A percentile compares a stretch with the other conserved stretches of the same genome.
phyloP scores from a whole-genome alignment of 805 yeast species.

The Ogataea zsoltii region DNA sequence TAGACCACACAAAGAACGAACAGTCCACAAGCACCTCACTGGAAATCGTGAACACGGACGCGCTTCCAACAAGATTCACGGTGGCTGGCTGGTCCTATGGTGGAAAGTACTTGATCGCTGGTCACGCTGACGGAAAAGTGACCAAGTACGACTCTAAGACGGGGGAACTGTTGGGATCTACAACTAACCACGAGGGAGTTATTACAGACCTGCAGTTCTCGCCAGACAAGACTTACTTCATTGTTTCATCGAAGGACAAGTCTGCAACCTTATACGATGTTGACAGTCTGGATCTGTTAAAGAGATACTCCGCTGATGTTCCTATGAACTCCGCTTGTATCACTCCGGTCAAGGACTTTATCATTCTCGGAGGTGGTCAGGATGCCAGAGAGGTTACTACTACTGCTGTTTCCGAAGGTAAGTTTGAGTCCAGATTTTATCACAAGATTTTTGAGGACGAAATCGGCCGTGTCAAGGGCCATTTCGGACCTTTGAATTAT shows the following conservation, averaged over 20 bases:
- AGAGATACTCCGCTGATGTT: slow-evolving; percentile 81
- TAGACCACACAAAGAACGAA: slow-evolving; percentile 46
- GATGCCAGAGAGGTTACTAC: slow-evolving; percentile 98
- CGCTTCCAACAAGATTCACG: slow-evolving; percentile 54
- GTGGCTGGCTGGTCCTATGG: slow-evolving; percentile 88
- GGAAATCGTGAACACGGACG: slow-evolving; percentile 54
- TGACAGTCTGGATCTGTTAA: slow-evolving; percentile 68
- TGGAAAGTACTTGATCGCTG: slow-evolving; percentile 74
- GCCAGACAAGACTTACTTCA: slow-evolving; percentile 82
- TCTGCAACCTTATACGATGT: slow-evolving; percentile 77
- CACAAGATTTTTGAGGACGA: slow-evolving; percentile 95
- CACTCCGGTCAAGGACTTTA: slow-evolving; percentile 89
- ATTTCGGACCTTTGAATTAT: slow-evolving; percentile 96
- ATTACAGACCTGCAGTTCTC: slow-evolving; percentile 91
- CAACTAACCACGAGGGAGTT: slow-evolving; percentile 70
- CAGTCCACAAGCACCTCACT: slow-evolving; percentile 59
- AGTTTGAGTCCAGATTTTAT: slow-evolving; percentile 93
- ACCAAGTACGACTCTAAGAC: slow-evolving; percentile 76
- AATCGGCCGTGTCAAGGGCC: slow-evolving; percentile 96
- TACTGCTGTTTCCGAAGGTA: slow-evolving; percentile 91
- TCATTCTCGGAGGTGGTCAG: slow-evolving; percentile 98
- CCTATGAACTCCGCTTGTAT: slow-evolving; percentile 95
- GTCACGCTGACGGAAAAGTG: slow-evolving; percentile 84
- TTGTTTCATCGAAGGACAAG: slow-evolving; percentile 92
- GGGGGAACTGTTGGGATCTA: slow-evolving; percentile 64